Conservation (phyloP, 805 yeast genomes). For the Hyphopichia homilentoma region DNA sequence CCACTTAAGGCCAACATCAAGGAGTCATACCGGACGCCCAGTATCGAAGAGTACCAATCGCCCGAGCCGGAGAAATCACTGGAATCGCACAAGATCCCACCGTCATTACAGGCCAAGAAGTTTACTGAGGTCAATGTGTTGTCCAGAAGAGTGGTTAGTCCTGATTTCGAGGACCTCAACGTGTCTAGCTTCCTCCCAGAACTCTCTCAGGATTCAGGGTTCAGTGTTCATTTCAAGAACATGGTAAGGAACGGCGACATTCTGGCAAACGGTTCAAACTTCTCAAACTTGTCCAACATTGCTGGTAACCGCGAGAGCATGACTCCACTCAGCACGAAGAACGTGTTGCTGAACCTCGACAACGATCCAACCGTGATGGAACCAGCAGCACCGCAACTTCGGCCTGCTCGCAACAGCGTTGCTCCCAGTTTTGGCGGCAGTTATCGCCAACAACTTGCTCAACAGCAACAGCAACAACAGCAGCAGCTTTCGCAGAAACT, state of each 20-base stretch:
- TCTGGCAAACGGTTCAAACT: slow-evolving; percentile 6
- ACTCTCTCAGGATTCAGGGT: slow-evolving; percentile 45
- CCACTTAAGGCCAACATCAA: not conserved
- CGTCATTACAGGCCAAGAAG: slow-evolving; percentile 22
- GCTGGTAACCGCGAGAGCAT: slow-evolving; percentile 17
- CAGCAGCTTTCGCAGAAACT: too few relatives aligned
- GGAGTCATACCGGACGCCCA: slow-evolving; percentile 3
- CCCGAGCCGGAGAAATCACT: slow-evolving; percentile 12
- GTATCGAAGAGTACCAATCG: slow-evolving; percentile 6
- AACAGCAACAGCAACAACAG: too few relatives aligned
- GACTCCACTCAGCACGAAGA: slow-evolving; percentile 25
- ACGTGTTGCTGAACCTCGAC: slow-evolving; percentile 23
- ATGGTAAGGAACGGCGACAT: slow-evolving; percentile 20
- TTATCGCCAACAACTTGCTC: not conserved
- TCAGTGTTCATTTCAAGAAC: slow-evolving; percentile 40
- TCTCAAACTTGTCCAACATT: slow-evolving; percentile 11
- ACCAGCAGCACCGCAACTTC: slow-evolving; percentile 4
- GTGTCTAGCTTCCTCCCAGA: slow-evolving; percentile 45
- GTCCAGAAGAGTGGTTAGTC: slow-evolving; percentile 40
- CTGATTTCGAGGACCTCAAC: slow-evolving; percentile 39
- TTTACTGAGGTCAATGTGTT: slow-evolving; percentile 41
- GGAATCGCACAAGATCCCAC: slow-evolving; percentile 22
- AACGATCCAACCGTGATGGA: slow-evolving; percentile 4
- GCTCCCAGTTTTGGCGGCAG: slow-evolving; percentile 1
- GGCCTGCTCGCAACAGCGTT: not conserved